Conservation (phyloP, 1,284 basidiomycete genomes). For the Abortiporus biennis region DNA sequence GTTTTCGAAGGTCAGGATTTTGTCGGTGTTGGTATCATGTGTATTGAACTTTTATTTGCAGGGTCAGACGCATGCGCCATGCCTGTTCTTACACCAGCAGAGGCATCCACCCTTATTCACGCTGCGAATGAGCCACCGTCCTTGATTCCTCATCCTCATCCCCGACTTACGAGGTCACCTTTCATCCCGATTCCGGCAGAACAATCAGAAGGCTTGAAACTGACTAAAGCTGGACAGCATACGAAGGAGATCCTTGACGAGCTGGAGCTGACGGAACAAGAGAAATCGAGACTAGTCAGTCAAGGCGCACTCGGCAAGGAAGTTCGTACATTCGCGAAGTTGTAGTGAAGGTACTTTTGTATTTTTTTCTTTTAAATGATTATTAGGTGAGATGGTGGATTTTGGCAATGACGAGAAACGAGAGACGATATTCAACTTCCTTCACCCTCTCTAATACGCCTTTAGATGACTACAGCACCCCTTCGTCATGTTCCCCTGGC, state of each 20-base stretch:
- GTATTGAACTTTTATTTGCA: constrained; percentile 17
- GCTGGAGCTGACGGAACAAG: constrained; percentile 11
- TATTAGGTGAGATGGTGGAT: too few relatives aligned
- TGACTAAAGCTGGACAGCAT: constrained; percentile 48
- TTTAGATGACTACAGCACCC: too few relatives aligned
- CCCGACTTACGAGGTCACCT: constrained; percentile 30
- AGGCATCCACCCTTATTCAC: constrained; percentile 45
- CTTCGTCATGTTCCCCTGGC: too few relatives aligned
- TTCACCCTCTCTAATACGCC: too few relatives aligned
- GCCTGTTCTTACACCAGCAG: constrained; percentile 63
- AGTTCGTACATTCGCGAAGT: too few relatives aligned
- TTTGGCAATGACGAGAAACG: too few relatives aligned
- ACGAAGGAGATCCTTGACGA: constrained; percentile 33
- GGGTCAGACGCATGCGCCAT: constrained; percentile 74
- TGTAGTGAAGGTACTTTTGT: too few relatives aligned
- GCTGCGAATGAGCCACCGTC: constrained; percentile 19
- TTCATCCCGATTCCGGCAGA: constrained; percentile 9
- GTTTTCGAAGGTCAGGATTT: constrained; percentile 53
- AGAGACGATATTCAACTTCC: too few relatives aligned
- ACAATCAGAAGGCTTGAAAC: constrained; percentile 14
- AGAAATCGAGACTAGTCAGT: too few relatives aligned
- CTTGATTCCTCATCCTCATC: constrained; percentile 46
- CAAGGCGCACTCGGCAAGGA: too few relatives aligned
- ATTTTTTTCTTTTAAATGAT: too few relatives aligned
- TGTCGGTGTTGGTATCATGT: not conserved